Percentiles rank a stretch among this genome's conserved stretches.
Conservation (phyloP, 2,329 filamentous ascomycete genomes). For the Pseudocercospora ulei region DNA sequence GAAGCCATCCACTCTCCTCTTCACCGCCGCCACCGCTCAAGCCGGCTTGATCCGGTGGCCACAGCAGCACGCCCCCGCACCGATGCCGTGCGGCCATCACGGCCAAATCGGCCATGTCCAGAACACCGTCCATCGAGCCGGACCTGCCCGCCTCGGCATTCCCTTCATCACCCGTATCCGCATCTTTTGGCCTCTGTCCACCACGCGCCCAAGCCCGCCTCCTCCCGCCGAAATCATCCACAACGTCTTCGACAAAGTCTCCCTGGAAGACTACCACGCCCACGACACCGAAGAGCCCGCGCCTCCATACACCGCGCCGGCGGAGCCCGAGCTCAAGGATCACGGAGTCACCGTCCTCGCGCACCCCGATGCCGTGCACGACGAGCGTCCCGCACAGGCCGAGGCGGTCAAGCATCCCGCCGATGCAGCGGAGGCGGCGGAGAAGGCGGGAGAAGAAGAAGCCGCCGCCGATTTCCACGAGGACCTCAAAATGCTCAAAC, state of each 20-base stretch:
- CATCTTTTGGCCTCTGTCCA: neutral
- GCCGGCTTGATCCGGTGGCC: conserved; percentile 2
- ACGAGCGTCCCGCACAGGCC: neutral
- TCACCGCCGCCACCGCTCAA: conserved; percentile 1
- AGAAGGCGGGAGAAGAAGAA: neutral
- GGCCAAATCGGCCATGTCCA: neutral
- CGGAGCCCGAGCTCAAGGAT: neutral
- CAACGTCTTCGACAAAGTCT: conserved; percentile 1
- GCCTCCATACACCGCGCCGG: neutral
- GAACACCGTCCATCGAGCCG: neutral
- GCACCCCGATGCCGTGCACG: neutral
- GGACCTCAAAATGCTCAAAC: neutral
- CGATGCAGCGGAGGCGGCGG: neutral
- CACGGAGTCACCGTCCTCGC: neutral
- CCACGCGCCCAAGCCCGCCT: neutral
- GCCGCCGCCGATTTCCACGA: conserved; percentile 4
- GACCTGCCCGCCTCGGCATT: neutral
- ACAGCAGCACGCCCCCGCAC: neutral
- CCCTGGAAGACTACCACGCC: too few relatives aligned
- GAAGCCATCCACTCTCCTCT: conserved; percentile 3
- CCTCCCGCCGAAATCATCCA: neutral
- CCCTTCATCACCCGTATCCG: conserved; percentile 1
- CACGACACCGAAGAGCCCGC: neutral
- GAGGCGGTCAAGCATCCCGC: neutral
- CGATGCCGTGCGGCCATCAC: conserved; percentile 2